These are phyloP conservation scores for Sedum album DNA, from an alignment of 164 flowering plant species.

Conservation along the genomic window DNA sequence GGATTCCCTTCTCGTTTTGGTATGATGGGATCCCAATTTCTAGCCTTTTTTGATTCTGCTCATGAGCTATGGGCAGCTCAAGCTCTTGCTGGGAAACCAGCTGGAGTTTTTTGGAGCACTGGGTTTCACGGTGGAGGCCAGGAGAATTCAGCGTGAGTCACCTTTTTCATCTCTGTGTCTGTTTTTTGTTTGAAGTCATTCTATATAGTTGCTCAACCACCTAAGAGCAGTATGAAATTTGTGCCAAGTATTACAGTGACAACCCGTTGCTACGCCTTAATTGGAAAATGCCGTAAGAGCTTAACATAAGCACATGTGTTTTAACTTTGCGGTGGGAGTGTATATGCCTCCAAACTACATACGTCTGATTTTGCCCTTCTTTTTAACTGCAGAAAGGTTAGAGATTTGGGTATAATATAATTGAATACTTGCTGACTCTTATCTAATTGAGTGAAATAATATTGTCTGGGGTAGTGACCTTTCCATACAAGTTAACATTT, in stretches of 20 bases:
- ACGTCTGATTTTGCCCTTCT: no score
- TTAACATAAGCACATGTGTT: no score
- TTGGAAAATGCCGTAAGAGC: not conserved
- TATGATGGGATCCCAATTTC: conserved; percentile 70
- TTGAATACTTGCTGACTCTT: no score
- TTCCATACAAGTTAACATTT: not conserved
- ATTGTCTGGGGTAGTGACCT: no score
- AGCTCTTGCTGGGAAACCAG: conserved; percentile 87
- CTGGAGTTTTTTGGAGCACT: conserved; percentile 91
- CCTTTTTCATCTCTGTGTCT: not conserved
- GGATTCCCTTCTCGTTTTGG: conserved; percentile 92
- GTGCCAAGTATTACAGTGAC: no score
- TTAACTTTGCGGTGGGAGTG: no score
- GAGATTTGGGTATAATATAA: not conserved
- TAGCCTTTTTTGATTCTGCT: conserved; percentile 75
- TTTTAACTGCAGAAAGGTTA: no score
- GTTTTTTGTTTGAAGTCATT: not conserved
- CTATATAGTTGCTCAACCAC: not conserved
- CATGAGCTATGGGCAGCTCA: conserved; percentile 55
- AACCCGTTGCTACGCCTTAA: no score
- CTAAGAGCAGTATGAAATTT: no score
- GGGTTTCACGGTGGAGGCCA: conserved; percentile 96
- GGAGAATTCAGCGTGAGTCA: conserved; percentile 71
- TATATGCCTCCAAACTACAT: no score
- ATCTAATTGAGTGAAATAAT: no score